Evolutionary conservation across 805 yeast species (phyloP), one percentile per base, ranked within the genome.

Genomic region (Lipomyces orientalis): DNA sequence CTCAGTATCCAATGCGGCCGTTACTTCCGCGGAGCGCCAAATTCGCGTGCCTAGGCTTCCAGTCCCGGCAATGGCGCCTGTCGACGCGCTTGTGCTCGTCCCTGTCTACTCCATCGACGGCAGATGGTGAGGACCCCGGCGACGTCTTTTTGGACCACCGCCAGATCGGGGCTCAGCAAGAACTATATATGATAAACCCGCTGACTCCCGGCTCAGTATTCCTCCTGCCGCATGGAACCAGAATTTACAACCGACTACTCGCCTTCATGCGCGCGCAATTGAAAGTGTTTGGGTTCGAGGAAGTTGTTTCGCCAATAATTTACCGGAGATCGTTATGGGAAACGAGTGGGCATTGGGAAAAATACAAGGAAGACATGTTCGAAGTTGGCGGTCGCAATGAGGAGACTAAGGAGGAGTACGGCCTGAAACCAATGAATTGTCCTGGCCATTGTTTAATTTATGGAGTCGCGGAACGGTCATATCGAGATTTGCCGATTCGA

Each of bases 401-500:
- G 3, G 71, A 46, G 10, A 70, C 55, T 6, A 74, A 81, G 54
- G 80, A 78, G 39, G 76, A 81, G 60, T 94, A 89, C 77, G 97
- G 97, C 0, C 81, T 94, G 54, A 95, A 95, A 75, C 99, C 98
- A 77, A 93, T 92, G 97, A 91, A 91, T 78, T 92, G 97, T 75
- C 97, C 97, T 0, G 97, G 97, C 64, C 99, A 94, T 82, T 94
- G 98, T 85, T 79, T 94, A 75, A 86, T 94, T 83, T 94, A 91
- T 85, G 91, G 91, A 78, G 82, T 93, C 60, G 88, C 97, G 79
- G 97, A 93, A 80, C 89, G 98, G 81, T 92, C 97, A 1, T 94
- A 95, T 83, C 87, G 97, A 79, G 98, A 95, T 81, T 84, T 94
- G 79, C 99, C 99, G 76, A 90, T 97, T 97, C 90, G 99, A 85